phyloP scores from a whole-genome alignment of 163 green algal genomes.

The Chlorella variabilis region DNA sequence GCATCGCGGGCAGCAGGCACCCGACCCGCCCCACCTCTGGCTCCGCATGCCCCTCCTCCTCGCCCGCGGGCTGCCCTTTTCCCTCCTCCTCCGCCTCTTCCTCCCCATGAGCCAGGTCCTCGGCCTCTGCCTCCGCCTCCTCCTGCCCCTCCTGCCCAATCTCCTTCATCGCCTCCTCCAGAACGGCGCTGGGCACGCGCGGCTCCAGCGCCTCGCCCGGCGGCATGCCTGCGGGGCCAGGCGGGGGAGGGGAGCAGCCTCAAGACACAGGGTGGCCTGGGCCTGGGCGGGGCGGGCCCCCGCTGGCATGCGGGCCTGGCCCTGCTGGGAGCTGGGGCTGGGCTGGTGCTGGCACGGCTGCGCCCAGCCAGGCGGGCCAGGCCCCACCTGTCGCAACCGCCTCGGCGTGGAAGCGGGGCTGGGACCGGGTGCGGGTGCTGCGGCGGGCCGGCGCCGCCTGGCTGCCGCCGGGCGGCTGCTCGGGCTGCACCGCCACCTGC shows the following conservation, averaged over 20 bases:
- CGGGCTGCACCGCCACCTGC: too few species aligned
- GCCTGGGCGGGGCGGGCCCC: too few species aligned
- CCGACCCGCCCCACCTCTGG: too few species aligned
- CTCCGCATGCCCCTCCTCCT: too few species aligned
- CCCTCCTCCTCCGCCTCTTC: neutral
- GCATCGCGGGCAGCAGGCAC: too few species aligned
- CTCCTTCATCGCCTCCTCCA: neutral
- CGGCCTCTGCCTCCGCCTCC: conserved; percentile 14
- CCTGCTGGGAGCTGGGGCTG: too few species aligned
- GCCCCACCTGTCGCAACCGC: neutral
- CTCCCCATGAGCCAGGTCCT: neutral
- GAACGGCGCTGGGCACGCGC: neutral
- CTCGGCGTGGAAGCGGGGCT: neutral
- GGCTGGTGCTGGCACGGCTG: too few species aligned
- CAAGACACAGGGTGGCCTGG: too few species aligned
- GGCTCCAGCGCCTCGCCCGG: neutral
- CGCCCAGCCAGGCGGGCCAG: neutral
- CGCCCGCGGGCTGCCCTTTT: too few species aligned
- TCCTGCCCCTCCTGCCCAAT: neutral
- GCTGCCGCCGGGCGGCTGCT: too few species aligned
- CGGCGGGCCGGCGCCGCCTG: neutral
- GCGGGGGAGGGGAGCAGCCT: too few species aligned
- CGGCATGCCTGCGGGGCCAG: neutral
- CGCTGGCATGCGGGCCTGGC: too few species aligned
- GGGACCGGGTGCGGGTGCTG: neutral